Evolutionary conservation across 306 rosid species (phyloP).

Genomic region (Lathyrus tuberosus): DNA sequence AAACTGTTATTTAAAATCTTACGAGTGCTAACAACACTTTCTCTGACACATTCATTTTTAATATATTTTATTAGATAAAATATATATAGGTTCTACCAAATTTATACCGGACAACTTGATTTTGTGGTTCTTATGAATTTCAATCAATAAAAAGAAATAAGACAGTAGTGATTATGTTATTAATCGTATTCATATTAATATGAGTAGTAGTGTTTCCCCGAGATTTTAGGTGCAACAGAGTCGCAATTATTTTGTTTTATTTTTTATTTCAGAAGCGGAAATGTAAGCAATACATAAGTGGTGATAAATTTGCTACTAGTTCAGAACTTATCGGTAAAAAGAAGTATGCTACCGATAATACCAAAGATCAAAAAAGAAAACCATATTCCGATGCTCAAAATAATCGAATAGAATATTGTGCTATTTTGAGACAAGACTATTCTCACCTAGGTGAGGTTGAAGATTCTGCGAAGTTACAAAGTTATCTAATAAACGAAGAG

Average conservation of each 20-base stretch:
- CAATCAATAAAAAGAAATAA: too few relatives aligned
- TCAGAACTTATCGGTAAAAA: not conserved
- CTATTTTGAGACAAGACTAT: not conserved
- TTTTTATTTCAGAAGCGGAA: conserved; percentile 30
- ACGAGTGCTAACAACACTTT: too few relatives aligned
- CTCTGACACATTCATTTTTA: too few relatives aligned
- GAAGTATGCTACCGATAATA: not conserved
- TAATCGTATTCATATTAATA: too few relatives aligned
- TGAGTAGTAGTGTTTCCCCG: too few relatives aligned
- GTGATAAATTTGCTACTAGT: conserved; percentile 4
- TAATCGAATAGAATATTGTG: not conserved
- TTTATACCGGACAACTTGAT: too few relatives aligned
- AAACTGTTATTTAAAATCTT: too few relatives aligned
- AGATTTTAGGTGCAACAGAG: not conserved
- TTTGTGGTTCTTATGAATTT: too few relatives aligned
- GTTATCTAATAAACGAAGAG: not conserved
- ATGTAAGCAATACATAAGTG: conserved; percentile 24
- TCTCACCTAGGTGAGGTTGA: conserved; percentile 5
- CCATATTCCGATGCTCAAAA: not conserved
- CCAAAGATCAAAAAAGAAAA: not conserved
- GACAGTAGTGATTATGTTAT: too few relatives aligned
- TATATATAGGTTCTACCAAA: too few relatives aligned
- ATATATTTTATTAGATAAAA: too few relatives aligned
- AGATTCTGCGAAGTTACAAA: conserved; percentile 26
- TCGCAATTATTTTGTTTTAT: not conserved